These are phyloP conservation scores for Nothophoma quercina DNA, from an alignment of 2,329 filamentous ascomycete genomes.

Conservation along the genomic window DNA sequence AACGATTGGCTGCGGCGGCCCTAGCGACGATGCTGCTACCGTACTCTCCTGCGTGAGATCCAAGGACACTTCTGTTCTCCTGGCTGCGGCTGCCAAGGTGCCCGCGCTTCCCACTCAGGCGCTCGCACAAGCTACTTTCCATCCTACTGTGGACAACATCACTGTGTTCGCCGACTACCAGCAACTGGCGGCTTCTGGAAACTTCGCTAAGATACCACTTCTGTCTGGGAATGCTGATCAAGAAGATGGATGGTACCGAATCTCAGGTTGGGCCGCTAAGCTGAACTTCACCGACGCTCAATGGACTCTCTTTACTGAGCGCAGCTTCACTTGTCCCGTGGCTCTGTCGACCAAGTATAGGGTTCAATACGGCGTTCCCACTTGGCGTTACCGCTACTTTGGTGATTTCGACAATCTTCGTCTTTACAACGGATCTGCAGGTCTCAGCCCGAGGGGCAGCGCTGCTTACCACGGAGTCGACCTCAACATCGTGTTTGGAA, in stretches of 20 bases:
- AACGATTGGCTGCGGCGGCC: constrained; percentile 46
- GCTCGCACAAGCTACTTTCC: constrained; percentile 37
- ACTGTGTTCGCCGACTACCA: constrained; percentile 42
- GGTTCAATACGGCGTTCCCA: constrained; percentile 37
- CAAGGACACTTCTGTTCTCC: constrained; percentile 28
- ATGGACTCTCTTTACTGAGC: constrained; percentile 35
- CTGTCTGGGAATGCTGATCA: constrained; percentile 35
- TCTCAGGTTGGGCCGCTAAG: constrained; percentile 32
- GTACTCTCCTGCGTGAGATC: constrained; percentile 50
- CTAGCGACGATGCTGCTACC: constrained; percentile 25
- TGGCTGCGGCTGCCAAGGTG: constrained; percentile 38
- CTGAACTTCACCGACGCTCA: constrained; percentile 31
- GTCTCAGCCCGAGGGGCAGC: constrained; percentile 36
- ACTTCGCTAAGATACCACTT: constrained; percentile 35
- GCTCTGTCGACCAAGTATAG: constrained; percentile 28
- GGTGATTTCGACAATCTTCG: constrained; percentile 48
- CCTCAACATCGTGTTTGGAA: constrained; percentile 47
- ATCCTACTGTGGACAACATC: constrained; percentile 40
- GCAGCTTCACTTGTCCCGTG: constrained; percentile 36
- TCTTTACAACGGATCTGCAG: constrained; percentile 38
- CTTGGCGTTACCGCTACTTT: constrained; percentile 49
- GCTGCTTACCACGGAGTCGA: constrained; percentile 50
- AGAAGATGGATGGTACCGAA: constrained; percentile 39
- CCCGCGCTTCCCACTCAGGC: constrained; percentile 37
- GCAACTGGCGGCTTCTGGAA: constrained; percentile 27